Conservation (phyloP, 2,329 filamentous ascomycete genomes). For the Hirsutella minnesotensis region DNA sequence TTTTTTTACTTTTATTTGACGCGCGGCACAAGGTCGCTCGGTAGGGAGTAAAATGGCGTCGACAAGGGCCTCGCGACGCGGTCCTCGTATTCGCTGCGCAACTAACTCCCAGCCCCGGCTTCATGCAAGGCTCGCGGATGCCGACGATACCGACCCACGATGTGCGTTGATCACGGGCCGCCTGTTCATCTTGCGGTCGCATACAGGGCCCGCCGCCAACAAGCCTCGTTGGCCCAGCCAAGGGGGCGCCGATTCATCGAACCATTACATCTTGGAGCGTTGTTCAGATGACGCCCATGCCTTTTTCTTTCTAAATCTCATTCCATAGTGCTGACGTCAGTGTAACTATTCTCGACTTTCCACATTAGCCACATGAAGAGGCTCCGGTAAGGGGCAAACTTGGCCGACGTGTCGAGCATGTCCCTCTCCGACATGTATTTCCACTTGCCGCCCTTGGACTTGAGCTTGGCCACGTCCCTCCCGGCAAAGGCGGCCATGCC, state of each 20-base stretch:
- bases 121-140: too few species aligned
- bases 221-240: too few species aligned
- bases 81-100: too few species aligned
- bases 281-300: background rate
- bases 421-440: conserved; percentile 96
- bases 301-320: conserved; percentile 6
- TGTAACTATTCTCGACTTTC: conserved; percentile 56
- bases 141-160: too few species aligned
- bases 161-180: too few species aligned
- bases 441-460: conserved; percentile 75
- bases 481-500: conserved; percentile 86
- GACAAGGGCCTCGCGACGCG: too few species aligned
- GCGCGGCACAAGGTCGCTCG: too few species aligned
- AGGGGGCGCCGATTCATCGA: background rate
- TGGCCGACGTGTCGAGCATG: conserved; percentile 72
- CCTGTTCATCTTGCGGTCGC: too few species aligned
- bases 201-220: too few species aligned
- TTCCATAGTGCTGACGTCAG: conserved; percentile 56
- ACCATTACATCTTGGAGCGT: background rate
- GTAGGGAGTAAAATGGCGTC: too few species aligned
- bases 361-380: conserved; percentile 99
- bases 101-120: too few species aligned
- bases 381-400: conserved; percentile 78
- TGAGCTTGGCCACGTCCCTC: conserved; percentile 72
- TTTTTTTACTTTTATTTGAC: too few species aligned